phyloP scores from a whole-genome alignment of 2,329 filamentous ascomycete genomes.

The Purpureocillium lavendulum region DNA sequence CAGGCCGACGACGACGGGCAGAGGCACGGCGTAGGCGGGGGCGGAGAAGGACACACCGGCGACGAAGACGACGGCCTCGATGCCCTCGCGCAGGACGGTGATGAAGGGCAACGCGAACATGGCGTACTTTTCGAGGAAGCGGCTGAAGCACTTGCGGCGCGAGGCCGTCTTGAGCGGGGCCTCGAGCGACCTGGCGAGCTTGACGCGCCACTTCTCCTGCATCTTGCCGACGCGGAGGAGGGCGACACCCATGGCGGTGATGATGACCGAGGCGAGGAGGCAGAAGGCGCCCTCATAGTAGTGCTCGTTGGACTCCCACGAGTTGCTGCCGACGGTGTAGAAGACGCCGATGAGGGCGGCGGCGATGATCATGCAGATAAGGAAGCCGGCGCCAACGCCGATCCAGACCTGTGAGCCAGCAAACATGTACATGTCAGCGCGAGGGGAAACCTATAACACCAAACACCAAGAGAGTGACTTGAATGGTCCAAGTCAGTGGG shows the following conservation, averaged over 20 bases:
- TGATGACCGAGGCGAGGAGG: conserved; percentile 68
- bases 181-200: conserved; percentile 65
- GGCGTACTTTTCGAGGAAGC: conserved; percentile 66
- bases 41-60: conserved; percentile 73
- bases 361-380: conserved; percentile 58
- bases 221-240: conserved; percentile 76
- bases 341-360: conserved; percentile 64
- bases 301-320: conserved; percentile 61
- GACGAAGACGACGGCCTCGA: conserved; percentile 81
- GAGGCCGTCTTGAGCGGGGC: conserved; percentile 35
- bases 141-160: conserved; percentile 43
- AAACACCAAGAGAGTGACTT: too few species aligned
- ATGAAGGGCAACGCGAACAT: conserved; percentile 85
- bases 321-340: conserved; percentile 57
- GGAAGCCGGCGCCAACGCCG: conserved; percentile 52
- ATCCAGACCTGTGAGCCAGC: conserved; percentile 56
- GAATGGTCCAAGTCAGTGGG: too few species aligned
- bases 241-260: conserved; percentile 71
- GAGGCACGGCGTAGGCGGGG: conserved; percentile 67
- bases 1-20: conserved; percentile 68
- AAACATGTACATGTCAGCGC: too few species aligned
- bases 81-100: conserved; percentile 77
- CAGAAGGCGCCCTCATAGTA: conserved; percentile 77
- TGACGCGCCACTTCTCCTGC: conserved; percentile 80
- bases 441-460: too few species aligned